Conservation (phyloP, 1,139 yeast species). For the Zygotorulaspora mrakii region DNA sequence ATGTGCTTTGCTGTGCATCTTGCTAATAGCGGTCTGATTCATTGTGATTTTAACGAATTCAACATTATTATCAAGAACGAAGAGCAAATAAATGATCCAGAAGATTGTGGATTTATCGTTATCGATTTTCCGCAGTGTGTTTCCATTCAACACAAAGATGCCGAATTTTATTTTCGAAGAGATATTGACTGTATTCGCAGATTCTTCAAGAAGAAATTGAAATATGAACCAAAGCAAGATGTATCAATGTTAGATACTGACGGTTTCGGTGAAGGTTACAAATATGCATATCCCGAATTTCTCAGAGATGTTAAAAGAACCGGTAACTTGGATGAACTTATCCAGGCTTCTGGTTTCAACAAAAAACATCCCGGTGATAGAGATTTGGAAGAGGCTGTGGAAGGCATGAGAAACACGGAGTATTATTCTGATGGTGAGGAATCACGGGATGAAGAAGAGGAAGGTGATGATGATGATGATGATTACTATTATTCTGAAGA, state of each 20-base stretch:
- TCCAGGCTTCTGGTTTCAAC: constrained; percentile 87
- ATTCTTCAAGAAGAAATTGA: constrained; percentile 75
- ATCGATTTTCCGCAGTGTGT: constrained; percentile 99
- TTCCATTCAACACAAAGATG: constrained; percentile 85
- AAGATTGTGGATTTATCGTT: constrained; percentile 69
- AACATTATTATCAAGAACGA: constrained; percentile 79
- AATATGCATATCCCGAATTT: constrained; percentile 76
- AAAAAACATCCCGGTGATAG: constrained; percentile 61
- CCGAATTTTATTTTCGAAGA: constrained; percentile 79
- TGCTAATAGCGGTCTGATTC: constrained; percentile 86
- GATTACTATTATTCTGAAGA: constrained; percentile 33
- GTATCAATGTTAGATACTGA: constrained; percentile 67
- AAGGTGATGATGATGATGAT: constrained; percentile 37
- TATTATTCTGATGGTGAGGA: constrained; percentile 36
- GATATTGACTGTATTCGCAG: constrained; percentile 86
- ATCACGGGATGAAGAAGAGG: constrained; percentile 27
- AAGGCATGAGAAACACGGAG: constrained; percentile 53
- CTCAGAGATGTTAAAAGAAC: constrained; percentile 66
- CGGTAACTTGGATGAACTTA: constrained; percentile 71
- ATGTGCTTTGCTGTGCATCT: constrained; percentile 82
- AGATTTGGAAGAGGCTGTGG: constrained; percentile 73
- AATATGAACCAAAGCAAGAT: constrained; percentile 64
- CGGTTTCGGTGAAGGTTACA: constrained; percentile 76
- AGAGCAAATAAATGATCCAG: constrained; percentile 45
- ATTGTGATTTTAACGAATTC: constrained; percentile 96